Evolutionary conservation across 805 yeast genomes (phyloP).

Genomic region (Schwanniomyces polymorphus): DNA sequence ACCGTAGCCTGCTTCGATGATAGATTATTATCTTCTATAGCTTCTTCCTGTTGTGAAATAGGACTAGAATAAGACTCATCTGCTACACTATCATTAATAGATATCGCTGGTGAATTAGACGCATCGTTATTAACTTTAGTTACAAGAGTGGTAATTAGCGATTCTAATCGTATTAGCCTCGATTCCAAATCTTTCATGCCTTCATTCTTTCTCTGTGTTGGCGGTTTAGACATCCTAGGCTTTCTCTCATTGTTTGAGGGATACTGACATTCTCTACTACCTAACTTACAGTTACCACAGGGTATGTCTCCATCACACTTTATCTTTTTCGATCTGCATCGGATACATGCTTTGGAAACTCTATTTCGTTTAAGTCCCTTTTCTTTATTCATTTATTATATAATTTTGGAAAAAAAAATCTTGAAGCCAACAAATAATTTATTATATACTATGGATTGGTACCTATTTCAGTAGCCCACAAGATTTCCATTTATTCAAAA

Average conservation of each 20-base stretch:
- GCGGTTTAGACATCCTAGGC: constrained; percentile 10
- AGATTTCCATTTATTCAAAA: background rate
- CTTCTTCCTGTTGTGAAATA: background rate
- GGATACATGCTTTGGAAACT: constrained; percentile 42
- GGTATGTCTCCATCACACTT: constrained; percentile 50
- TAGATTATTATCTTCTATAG: background rate
- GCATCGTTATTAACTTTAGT: constrained; percentile 8
- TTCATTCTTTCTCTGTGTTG: constrained; percentile 1
- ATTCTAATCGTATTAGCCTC: constrained; percentile 14
- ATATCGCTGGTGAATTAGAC: background rate
- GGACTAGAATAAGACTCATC: background rate
- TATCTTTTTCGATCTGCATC: constrained; percentile 48
- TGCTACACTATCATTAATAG: background rate
- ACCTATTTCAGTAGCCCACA: background rate
- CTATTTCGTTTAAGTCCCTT: constrained; percentile 3
- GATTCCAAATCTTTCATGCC: constrained; percentile 9
- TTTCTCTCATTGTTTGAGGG: constrained; percentile 13
- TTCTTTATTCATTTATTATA: background rate
- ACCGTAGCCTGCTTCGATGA: background rate
- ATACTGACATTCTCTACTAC: constrained; percentile 26
- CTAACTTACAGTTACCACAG: constrained; percentile 43
- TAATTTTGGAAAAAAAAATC: background rate
- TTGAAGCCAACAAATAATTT: too few species aligned
- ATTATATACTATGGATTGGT: background rate
- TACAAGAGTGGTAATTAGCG: constrained; percentile 14